phyloP scores from a whole-genome alignment of 2,329 filamentous ascomycete genomes.

The Xylariales sp. region DNA sequence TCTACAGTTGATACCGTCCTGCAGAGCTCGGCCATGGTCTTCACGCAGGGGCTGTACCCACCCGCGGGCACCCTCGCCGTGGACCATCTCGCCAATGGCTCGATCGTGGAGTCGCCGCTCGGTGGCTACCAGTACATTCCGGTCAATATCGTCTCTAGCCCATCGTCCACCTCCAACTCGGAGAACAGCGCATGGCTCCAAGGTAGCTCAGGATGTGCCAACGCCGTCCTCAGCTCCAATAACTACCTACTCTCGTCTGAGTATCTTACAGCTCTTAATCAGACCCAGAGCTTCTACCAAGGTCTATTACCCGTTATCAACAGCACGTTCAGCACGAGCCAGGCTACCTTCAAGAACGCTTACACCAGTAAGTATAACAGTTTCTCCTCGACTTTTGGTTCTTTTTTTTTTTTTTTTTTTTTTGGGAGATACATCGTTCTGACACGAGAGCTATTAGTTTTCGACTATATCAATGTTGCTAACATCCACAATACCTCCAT shows the following conservation, averaged over 20 bases:
- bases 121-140: constrained; percentile 83
- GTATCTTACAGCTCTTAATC: constrained; percentile 37
- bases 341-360: constrained; percentile 53
- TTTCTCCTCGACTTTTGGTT: not conserved
- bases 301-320: constrained; percentile 51
- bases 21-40: constrained; percentile 73
- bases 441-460: no score
- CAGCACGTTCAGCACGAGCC: constrained; percentile 39
- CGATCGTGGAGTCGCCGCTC: constrained; percentile 61
- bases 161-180: constrained; percentile 48
- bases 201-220: constrained; percentile 52
- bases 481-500: constrained; percentile 59
- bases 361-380: constrained; percentile 51
- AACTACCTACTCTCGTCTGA: constrained; percentile 45
- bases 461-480: constrained; percentile 56
- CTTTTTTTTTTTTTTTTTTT: no score
- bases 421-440: no score
- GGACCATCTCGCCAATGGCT: constrained; percentile 68
- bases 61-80: constrained; percentile 55
- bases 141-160: constrained; percentile 56
- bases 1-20: constrained; percentile 74
- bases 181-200: constrained; percentile 57
- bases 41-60: constrained; percentile 84
- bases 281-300: constrained; percentile 58
- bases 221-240: constrained; percentile 50